Base-by-base conservation (phyloP, 2,329 filamentous ascomycete genomes). In the Cladosporium velox region DNA sequence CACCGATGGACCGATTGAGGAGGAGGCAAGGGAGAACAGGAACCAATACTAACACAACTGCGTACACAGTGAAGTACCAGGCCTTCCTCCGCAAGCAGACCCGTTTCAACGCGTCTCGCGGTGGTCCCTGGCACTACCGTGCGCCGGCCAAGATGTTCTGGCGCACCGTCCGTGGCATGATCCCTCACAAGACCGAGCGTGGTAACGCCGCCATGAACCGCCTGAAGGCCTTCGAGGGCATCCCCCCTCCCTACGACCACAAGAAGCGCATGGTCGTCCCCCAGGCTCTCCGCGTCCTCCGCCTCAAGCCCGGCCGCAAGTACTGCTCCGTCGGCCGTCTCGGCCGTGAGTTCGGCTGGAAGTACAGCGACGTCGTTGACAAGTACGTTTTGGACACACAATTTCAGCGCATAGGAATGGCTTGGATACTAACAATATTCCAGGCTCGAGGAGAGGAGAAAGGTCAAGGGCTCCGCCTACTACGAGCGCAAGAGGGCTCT, bases 71-170 rank as follows among this genome's bases (percentile, higher is more conserved):
- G 86, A 99, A 99, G 92, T 99, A 99, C 91, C 92, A 95, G 83
- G 92, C 95, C 84, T 98, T 98, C 88, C 91, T 99, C 80, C 93
- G 95, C 88, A 99, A 99, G 91, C 95, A 96, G 87, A 99, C 95
- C 83, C 92, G 95, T 85, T 99, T 90, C 91, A 99, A 99, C 90
- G 93, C 95, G 81, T 97, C 93, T 78, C 93, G 94, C 82, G 95
- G 94, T 90, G 94, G 94, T 87, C 95, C 95, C 84, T 99, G 98
- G 93, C 95, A 99, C 87, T 98, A 97, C 93, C 95, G 95, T 82
- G 93, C 94, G 77, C 95, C 95, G 72, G 96, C 93, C 79, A 91
- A 96, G 85, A 97, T 99, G 88, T 97, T 99, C 91, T 99, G 97
- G 91, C 97, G 97, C 91, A 93, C 95, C 81, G 92, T 99, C 85